phyloP scores from a whole-genome alignment of 2,329 filamentous ascomycete species.

The Dissoconium aciculare region DNA sequence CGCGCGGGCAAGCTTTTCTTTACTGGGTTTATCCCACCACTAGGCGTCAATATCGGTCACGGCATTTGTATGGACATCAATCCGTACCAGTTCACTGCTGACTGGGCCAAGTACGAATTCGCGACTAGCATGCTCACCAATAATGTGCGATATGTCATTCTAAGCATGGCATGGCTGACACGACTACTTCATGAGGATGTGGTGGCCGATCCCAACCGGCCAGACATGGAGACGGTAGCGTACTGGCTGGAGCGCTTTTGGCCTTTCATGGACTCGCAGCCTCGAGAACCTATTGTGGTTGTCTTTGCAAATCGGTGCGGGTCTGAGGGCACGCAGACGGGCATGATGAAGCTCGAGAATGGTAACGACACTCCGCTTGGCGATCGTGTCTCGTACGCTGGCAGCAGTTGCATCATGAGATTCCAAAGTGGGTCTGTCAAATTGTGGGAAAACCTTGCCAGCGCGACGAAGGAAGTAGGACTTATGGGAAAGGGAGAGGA shows the following conservation, averaged over 20 bases:
- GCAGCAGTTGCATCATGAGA: slow-evolving; percentile 56
- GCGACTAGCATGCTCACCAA: slow-evolving; percentile 42
- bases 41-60: slow-evolving; percentile 25
- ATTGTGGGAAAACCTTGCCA: slow-evolving; percentile 38
- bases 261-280: slow-evolving; percentile 33
- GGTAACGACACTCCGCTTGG: slow-evolving; percentile 19
- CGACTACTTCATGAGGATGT: slow-evolving; percentile 35
- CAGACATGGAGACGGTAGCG: slow-evolving; percentile 56
- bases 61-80: slow-evolving; percentile 48
- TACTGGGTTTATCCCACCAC: slow-evolving; percentile 23
- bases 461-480: slow-evolving; percentile 23
- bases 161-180: slow-evolving; percentile 70
- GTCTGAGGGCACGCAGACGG: slow-evolving; percentile 32
- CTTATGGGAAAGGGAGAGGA: slow-evolving; percentile 56
- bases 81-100: slow-evolving; percentile 44
- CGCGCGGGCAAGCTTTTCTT: slow-evolving; percentile 20
- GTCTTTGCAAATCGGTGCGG: slow-evolving; percentile 59
- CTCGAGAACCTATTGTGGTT: slow-evolving; percentile 46
- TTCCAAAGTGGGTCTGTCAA: slow-evolving; percentile 50
- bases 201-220: slow-evolving; percentile 35
- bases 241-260: slow-evolving; percentile 64
- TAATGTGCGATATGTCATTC: slow-evolving; percentile 46
- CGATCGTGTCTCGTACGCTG: slow-evolving; percentile 47
- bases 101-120: slow-evolving; percentile 45
- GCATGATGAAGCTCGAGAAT: slow-evolving; percentile 17